phyloP scores from a whole-genome alignment of 768 basidiomycete species.

The Cystobasidium onofrii region DNA sequence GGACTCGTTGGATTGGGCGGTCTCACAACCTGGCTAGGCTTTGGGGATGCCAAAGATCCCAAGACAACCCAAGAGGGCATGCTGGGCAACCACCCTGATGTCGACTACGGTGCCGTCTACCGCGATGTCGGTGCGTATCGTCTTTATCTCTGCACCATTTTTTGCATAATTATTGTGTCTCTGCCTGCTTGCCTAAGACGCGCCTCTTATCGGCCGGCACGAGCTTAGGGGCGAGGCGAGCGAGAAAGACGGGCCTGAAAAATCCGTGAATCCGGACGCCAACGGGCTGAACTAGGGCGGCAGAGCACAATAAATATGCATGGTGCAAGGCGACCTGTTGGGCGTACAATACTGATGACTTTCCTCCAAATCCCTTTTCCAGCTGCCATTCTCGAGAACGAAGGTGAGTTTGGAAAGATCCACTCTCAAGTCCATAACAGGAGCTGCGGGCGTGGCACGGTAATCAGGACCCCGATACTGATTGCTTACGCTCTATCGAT shows the following conservation, averaged over 20 bases:
- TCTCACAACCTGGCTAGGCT: slow-evolving; percentile 9
- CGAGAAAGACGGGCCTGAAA: too few species aligned
- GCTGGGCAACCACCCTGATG: neutral
- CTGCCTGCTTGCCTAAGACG: neutral
- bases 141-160: slow-evolving; percentile 49
- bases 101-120: slow-evolving; percentile 55
- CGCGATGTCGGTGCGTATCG: slow-evolving; percentile 71
- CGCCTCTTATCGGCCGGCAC: neutral
- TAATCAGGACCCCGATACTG: neutral
- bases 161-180: neutral
- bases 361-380: neutral
- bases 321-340: neutral
- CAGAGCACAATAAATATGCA: neutral
- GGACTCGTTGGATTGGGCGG: slow-evolving; percentile 23
- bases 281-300: neutral
- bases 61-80: slow-evolving; percentile 28
- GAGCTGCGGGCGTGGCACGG: neutral
- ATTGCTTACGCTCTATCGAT: neutral
- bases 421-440: too few species aligned
- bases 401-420: neutral
- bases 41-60: slow-evolving; percentile 19
- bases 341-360: neutral
- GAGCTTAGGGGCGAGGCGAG: neutral
- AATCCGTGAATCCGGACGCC: neutral
- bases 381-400: neutral